These are phyloP conservation scores for Hymenoscyphus repandus DNA, from an alignment of 2,329 filamentous ascomycete genomes.

Conservation along the genomic window DNA sequence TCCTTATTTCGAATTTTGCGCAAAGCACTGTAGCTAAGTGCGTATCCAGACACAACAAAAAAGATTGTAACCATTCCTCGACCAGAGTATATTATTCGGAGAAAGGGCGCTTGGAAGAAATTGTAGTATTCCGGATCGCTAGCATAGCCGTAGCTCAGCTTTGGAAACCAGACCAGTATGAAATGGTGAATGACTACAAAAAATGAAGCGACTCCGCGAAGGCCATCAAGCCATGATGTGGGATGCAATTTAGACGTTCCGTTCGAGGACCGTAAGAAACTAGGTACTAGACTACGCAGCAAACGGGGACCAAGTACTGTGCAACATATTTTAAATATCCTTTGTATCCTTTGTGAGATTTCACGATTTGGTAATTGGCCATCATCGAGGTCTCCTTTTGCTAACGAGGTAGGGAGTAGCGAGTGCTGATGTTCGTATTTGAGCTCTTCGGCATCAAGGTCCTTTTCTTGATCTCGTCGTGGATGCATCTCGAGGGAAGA, in stretches of 20 bases:
- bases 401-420: no score
- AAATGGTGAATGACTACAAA: slow-evolving; percentile 30
- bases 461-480: no score
- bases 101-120: slow-evolving; percentile 36
- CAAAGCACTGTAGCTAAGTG: slow-evolving; percentile 37
- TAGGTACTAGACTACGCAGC: not conserved
- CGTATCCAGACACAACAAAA: slow-evolving; percentile 44
- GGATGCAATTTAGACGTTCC: slow-evolving; percentile 20
- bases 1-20: slow-evolving; percentile 32
- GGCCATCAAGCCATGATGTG: slow-evolving; percentile 39
- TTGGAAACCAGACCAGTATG: not conserved
- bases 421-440: no score
- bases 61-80: slow-evolving; percentile 42
- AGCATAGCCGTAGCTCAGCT: not conserved
- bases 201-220: slow-evolving; percentile 41
- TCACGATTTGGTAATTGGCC: no score
- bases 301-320: no score
- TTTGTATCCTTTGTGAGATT: no score
- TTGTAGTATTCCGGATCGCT: slow-evolving; percentile 8
- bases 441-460: no score
- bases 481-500: no score
- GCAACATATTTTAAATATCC: no score
- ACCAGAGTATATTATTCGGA: slow-evolving; percentile 37
- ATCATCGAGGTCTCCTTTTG: no score
- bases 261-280: not conserved